Conservation (phyloP, 257 asterid species). For the Forsythia viridissima region DNA sequence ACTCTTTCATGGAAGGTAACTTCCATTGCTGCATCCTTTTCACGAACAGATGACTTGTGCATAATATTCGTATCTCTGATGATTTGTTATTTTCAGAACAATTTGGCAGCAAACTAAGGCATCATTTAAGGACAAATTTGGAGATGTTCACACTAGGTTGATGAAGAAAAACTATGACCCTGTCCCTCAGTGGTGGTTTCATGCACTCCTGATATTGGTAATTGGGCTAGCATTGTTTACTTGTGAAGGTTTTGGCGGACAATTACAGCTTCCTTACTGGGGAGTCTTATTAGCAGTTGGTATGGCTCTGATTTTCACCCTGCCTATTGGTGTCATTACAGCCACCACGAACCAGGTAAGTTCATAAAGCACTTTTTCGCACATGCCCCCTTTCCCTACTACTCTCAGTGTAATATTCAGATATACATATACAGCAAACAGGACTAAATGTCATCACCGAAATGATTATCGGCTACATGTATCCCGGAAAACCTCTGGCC, state of each 20-base stretch:
- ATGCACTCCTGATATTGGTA: slow-evolving; percentile 40
- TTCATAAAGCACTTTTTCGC: not conserved
- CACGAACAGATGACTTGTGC: not conserved
- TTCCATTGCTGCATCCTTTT: not conserved
- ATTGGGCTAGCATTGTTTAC: slow-evolving; percentile 40
- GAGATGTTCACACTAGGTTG: slow-evolving; percentile 64
- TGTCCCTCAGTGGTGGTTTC: slow-evolving; percentile 84
- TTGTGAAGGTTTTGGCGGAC: slow-evolving; percentile 59
- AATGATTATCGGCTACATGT: slow-evolving; percentile 67
- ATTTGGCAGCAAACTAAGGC: slow-evolving; percentile 67
- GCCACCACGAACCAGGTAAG: slow-evolving; percentile 71
- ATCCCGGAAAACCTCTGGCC: slow-evolving; percentile 71
- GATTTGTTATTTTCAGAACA: slow-evolving; percentile 27
- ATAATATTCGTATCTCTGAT: not conserved
- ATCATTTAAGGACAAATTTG: slow-evolving; percentile 52
- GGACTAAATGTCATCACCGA: slow-evolving; percentile 63
- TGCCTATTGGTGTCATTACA: slow-evolving; percentile 59
- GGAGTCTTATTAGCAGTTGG: slow-evolving; percentile 57
- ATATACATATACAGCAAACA: slow-evolving; percentile 33
- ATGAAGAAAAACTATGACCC: slow-evolving; percentile 66
- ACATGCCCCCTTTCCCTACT: not conserved
- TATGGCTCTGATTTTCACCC: slow-evolving; percentile 54
- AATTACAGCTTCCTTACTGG: slow-evolving; percentile 74
- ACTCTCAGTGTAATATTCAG: not conserved
- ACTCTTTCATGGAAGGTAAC: slow-evolving; percentile 65